phyloP scores from a whole-genome alignment of 495 filamentous ascomycete species.

The Hyaloscypha hepaticicola region DNA sequence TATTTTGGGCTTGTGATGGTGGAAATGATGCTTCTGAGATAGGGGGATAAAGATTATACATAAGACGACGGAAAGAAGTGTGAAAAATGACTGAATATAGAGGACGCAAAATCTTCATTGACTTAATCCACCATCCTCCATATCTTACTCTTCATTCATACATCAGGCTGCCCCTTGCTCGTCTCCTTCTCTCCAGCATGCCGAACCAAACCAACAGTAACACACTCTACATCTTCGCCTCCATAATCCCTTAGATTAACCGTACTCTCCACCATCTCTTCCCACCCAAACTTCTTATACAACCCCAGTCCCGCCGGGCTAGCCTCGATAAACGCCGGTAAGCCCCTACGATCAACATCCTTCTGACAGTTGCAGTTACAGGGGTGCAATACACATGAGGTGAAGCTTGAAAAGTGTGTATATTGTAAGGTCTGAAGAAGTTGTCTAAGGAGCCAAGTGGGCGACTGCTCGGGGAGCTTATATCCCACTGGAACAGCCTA shows the following conservation, averaged over 20 bases:
- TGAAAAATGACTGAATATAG: too few relatives aligned
- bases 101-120: too few relatives aligned
- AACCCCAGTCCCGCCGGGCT: slow-evolving; percentile 9
- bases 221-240: slow-evolving; percentile 13
- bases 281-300: slow-evolving; percentile 20
- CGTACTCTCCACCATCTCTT: slow-evolving; percentile 14
- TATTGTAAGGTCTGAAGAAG: too few relatives aligned
- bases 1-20: slow-evolving; percentile 25
- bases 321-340: slow-evolving; percentile 11
- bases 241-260: slow-evolving; percentile 14
- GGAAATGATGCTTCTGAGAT: background rate
- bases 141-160: background rate
- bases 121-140: too few relatives aligned
- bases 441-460: too few relatives aligned
- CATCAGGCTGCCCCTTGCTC: background rate
- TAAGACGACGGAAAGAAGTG: too few relatives aligned
- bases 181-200: slow-evolving; percentile 11
- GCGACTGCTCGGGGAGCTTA: too few relatives aligned
- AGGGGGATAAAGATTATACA: too few relatives aligned
- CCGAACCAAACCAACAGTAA: slow-evolving; percentile 8
- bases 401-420: too few relatives aligned
- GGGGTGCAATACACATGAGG: too few relatives aligned
- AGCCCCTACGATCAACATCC: slow-evolving; percentile 8
- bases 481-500: too few relatives aligned
- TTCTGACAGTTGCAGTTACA: too few relatives aligned